These are phyloP conservation scores for Coemansia pectinata DNA, from an alignment of 192 early-diverging fungal species.

Conservation along the genomic window DNA sequence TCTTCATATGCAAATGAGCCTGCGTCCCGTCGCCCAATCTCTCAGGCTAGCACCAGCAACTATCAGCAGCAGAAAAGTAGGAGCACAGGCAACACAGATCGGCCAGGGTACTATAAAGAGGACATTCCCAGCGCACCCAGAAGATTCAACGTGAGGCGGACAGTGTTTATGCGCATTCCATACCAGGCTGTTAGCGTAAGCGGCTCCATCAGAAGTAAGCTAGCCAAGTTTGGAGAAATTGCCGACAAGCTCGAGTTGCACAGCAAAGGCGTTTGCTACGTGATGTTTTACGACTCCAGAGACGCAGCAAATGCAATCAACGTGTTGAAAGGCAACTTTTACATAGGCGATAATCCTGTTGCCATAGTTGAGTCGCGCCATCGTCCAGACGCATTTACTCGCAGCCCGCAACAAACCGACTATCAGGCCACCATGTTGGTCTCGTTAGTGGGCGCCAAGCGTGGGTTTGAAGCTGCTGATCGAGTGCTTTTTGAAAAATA, in stretches of 20 bases:
- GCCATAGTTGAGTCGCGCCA: slow-evolving; percentile 15
- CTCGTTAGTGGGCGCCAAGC: slow-evolving; percentile 11
- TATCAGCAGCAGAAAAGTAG: background rate
- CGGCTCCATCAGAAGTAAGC: slow-evolving; percentile 9
- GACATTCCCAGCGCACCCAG: slow-evolving; percentile 8
- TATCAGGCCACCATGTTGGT: slow-evolving; percentile 32
- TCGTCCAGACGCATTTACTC: slow-evolving; percentile 18
- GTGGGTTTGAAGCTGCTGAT: slow-evolving; percentile 14
- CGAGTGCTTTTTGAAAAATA: slow-evolving; percentile 16
- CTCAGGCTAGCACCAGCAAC: background rate
- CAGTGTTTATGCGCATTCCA: slow-evolving; percentile 28
- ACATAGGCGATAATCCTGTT: background rate
- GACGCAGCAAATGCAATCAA: slow-evolving; percentile 7
- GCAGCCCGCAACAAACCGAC: slow-evolving; percentile 12
- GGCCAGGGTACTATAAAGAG: slow-evolving; percentile 8
- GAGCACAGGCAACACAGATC: background rate
- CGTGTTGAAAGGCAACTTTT: slow-evolving; percentile 4
- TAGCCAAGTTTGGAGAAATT: slow-evolving; percentile 34
- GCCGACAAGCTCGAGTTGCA: slow-evolving; percentile 17
- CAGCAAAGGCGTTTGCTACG: slow-evolving; percentile 31
- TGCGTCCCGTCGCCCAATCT: background rate
- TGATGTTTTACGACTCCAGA: slow-evolving; percentile 41
- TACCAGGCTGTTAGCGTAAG: background rate
- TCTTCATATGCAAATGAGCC: background rate
- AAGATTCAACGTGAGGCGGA: slow-evolving; percentile 16